Evolutionary conservation across 495 filamentous ascomycete genomes (phyloP).

Genomic region (Aspergillus kassunensis): DNA sequence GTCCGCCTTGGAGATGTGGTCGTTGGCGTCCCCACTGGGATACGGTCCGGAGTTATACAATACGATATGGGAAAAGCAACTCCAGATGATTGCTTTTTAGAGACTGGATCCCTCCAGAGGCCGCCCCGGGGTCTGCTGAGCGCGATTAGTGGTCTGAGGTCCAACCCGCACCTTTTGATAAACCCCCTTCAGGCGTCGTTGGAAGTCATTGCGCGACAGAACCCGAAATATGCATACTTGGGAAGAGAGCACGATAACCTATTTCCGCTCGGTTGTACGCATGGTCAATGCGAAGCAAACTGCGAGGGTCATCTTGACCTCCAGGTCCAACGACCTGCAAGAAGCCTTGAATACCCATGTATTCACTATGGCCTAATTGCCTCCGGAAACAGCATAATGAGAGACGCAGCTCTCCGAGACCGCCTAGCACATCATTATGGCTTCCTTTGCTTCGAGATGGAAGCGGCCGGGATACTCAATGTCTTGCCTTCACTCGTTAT

Average conservation of each 20-base stretch:
- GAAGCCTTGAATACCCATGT: not conserved
- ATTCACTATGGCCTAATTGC: conserved; percentile 20
- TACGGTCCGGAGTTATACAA: conserved; percentile 26
- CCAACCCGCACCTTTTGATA: no score
- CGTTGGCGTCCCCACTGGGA: conserved; percentile 22
- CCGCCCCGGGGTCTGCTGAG: conserved; percentile 27
- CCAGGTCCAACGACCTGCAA: no score
- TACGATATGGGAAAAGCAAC: conserved; percentile 37
- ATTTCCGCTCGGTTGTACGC: no score
- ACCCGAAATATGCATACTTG: no score
- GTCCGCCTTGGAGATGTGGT: conserved; percentile 37
- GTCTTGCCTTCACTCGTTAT: not conserved
- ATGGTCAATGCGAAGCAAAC: no score
- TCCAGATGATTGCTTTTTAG: not conserved
- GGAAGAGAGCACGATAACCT: no score
- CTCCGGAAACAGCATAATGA: conserved; percentile 18
- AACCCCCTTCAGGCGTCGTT: no score
- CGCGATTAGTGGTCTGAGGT: conserved; percentile 21
- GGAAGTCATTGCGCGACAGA: no score
- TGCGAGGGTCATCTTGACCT: no score
- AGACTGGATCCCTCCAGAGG: not conserved
- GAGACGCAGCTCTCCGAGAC: conserved; percentile 6
- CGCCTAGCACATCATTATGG: conserved; percentile 13
- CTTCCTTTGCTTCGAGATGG: conserved; percentile 46
- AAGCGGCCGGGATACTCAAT: conserved; percentile 11